These are phyloP conservation scores for Blastosporella zonata DNA, from an alignment of 1,284 basidiomycete genomes.

Conservation along the genomic window DNA sequence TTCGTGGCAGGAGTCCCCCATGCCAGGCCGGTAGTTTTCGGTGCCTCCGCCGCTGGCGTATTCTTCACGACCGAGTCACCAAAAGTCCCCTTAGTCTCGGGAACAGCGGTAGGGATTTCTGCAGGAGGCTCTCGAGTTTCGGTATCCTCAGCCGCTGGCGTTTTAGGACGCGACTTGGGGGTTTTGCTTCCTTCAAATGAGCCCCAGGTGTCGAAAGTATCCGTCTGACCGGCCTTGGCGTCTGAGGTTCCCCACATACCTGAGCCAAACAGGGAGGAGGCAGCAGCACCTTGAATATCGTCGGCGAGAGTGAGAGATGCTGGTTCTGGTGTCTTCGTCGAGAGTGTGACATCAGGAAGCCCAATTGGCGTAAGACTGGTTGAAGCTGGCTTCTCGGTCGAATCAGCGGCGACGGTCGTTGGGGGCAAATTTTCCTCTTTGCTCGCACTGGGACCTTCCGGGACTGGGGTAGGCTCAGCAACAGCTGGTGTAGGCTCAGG, in stretches of 20 bases:
- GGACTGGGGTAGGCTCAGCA: not conserved
- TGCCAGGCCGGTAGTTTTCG: constrained; percentile 5
- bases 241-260: constrained; percentile 9
- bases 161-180: constrained; percentile 10
- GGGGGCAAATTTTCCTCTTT: constrained; percentile 5
- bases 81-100: not conserved
- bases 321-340: constrained; percentile 17
- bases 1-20: constrained; percentile 15
- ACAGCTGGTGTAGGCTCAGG: not conserved
- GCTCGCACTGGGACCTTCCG: not conserved
- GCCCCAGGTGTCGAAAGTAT: constrained; percentile 11
- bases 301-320: constrained; percentile 7
- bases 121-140: constrained; percentile 1
- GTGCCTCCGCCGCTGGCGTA: constrained; percentile 7
- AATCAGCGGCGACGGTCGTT: not conserved
- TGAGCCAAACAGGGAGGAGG: constrained; percentile 16
- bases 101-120: not conserved
- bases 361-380: constrained; percentile 16
- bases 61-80: constrained; percentile 12
- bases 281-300: constrained; percentile 4
- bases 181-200: constrained; percentile 8
- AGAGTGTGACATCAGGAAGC: constrained; percentile 17
- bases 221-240: not conserved
- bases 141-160: constrained; percentile 2
- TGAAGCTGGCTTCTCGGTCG: constrained; percentile 9